A percentile compares a stretch with the other conserved stretches of the same genome.
Evolutionary conservation across 345 rosid species (phyloP).

Genomic region (Atalantia buxifolia): DNA sequence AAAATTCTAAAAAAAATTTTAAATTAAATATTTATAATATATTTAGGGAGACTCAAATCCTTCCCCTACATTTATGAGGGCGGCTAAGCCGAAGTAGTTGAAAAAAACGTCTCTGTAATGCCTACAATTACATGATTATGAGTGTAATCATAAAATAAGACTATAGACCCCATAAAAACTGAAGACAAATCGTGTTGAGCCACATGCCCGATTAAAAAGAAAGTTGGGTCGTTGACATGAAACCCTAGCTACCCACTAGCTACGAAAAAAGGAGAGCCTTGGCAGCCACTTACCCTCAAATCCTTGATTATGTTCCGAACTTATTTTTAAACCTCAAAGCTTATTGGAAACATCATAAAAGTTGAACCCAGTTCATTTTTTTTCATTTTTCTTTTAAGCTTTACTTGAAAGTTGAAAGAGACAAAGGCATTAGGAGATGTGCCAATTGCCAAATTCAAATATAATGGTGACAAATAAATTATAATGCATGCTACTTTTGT

Average conservation of each 20-base stretch:
- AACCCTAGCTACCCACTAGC: background rate
- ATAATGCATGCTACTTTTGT: background rate
- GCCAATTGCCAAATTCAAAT: background rate
- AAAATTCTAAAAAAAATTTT: no score
- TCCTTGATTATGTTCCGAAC: background rate
- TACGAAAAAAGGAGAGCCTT: background rate
- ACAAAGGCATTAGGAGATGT: background rate
- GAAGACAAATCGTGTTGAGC: slow-evolving; percentile 7
- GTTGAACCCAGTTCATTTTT: background rate
- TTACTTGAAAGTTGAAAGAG: background rate
- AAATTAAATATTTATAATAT: no score
- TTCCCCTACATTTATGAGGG: no score
- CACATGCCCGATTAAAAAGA: background rate
- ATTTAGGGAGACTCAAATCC: no score
- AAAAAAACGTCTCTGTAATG: background rate
- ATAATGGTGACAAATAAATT: background rate
- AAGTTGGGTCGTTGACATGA: background rate
- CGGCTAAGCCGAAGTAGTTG: no score
- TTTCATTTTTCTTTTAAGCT: background rate
- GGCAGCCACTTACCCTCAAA: background rate
- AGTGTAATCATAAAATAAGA: background rate
- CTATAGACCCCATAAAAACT: background rate
- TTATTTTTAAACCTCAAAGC: background rate
- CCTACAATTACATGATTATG: background rate
- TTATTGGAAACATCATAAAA: background rate